Conservation (phyloP, 495 filamentous ascomycete species). For the Chaetomidium leptoderma region DNA sequence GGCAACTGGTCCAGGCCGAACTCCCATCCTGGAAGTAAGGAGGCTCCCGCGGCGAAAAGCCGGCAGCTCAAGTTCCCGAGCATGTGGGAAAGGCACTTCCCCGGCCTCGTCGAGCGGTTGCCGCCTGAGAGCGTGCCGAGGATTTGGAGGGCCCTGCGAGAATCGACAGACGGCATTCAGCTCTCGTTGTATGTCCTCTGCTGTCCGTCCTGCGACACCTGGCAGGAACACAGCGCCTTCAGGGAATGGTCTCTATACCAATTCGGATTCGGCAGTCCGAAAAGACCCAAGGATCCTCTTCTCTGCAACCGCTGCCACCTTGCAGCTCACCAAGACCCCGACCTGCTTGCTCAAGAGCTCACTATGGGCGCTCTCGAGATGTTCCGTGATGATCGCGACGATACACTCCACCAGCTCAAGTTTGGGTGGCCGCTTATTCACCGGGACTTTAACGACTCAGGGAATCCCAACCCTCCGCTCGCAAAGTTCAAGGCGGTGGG, state of each 20-base stretch:
- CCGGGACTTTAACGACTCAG: background rate
- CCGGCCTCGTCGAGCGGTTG: background rate
- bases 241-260: background rate
- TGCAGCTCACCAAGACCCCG: background rate
- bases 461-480: background rate
- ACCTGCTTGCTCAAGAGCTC: background rate
- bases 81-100: background rate
- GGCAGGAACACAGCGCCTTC: conserved; percentile 6
- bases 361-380: background rate
- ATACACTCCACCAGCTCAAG: background rate
- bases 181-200: background rate
- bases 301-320: conserved; percentile 8
- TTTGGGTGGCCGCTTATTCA: background rate
- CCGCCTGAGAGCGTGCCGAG: background rate
- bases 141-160: background rate
- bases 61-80: background rate
- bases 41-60: background rate
- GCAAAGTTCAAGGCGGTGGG: background rate
- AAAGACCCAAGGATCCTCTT: background rate
- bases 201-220: conserved; percentile 5
- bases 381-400: background rate
- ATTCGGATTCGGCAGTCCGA: background rate
- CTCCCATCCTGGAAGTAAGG: background rate
- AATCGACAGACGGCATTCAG: too few species aligned
- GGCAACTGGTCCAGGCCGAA: background rate